Percentiles rank a stretch among this genome's conserved stretches.
These are phyloP conservation scores for Trichoderma sp. DNA, from an alignment of 2,329 filamentous ascomycete genomes.

Conservation along the genomic window DNA sequence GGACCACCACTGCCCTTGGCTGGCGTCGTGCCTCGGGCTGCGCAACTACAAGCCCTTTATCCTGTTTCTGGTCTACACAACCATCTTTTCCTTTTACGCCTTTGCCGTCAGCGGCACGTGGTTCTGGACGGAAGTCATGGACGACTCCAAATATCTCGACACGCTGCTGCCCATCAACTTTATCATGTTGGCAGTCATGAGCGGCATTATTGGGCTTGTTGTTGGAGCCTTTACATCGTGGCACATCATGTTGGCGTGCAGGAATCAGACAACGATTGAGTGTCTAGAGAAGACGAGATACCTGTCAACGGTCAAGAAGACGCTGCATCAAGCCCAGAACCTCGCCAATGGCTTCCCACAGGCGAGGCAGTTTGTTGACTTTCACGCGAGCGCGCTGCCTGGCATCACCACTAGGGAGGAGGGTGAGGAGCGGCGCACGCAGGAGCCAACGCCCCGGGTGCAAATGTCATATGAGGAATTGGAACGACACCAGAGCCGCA, in stretches of 20 bases:
- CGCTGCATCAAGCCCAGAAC: conserved; percentile 62
- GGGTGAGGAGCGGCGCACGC: conserved; percentile 59
- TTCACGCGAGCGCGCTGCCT: conserved; percentile 77
- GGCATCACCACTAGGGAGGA: conserved; percentile 80
- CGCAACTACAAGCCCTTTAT: conserved; percentile 95
- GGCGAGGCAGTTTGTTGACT: conserved; percentile 73
- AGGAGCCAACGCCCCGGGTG: conserved; percentile 29
- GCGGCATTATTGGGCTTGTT: conserved; percentile 88
- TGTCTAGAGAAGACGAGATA: conserved; percentile 95
- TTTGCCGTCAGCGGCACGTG: conserved; percentile 76
- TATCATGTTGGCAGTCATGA: conserved; percentile 80
- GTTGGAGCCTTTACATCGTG: conserved; percentile 85
- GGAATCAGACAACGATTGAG: conserved; percentile 91
- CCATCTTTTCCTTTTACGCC: conserved; percentile 76
- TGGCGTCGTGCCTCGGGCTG: conserved; percentile 91
- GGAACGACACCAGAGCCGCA: conserved; percentile 54
- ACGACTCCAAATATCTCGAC: conserved; percentile 68
- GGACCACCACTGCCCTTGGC: conserved; percentile 99
- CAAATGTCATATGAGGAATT: conserved; percentile 55
- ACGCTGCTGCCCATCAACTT: conserved; percentile 85
- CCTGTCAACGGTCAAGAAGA: conserved; percentile 71
- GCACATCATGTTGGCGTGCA: conserved; percentile 79
- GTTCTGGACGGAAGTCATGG: conserved; percentile 81
- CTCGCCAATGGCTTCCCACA: conserved; percentile 50
- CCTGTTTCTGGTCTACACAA: conserved; percentile 86